Conservation (phyloP, 169 alveolate species). For the Ichthyophthirius multifiliis region DNA sequence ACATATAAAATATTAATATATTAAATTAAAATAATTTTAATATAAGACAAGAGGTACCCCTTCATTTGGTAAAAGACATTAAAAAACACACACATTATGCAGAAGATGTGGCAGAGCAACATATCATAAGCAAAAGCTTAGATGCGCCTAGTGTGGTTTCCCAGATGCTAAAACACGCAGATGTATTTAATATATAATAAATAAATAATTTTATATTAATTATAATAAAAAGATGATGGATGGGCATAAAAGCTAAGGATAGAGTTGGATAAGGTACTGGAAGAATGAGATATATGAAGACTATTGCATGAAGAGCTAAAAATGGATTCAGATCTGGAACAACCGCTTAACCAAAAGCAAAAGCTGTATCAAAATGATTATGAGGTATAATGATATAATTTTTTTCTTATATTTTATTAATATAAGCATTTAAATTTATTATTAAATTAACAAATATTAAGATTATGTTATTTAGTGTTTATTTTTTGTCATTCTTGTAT, state of each 20-base stretch:
- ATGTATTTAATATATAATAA: slow-evolving; percentile 67
- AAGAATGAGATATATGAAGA: slow-evolving; percentile 94
- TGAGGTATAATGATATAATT: too few relatives aligned
- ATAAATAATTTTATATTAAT: background rate
- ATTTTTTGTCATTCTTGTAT: too few relatives aligned
- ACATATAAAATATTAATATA: background rate
- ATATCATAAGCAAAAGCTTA: slow-evolving; percentile 93
- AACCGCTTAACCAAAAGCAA: background rate
- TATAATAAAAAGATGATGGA: slow-evolving; percentile 48
- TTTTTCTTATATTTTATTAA: too few relatives aligned
- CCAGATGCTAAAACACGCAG: slow-evolving; percentile 94
- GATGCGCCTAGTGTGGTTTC: slow-evolving; percentile 96
- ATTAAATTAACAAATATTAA: too few relatives aligned
- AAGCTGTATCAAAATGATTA: slow-evolving; percentile 9
- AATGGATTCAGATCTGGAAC: slow-evolving; percentile 95
- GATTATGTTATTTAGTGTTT: too few relatives aligned
- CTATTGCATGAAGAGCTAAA: slow-evolving; percentile 94
- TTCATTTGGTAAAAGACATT: slow-evolving; percentile 95
- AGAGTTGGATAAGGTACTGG: slow-evolving; percentile 98
- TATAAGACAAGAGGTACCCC: slow-evolving; percentile 96
- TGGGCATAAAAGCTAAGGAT: slow-evolving; percentile 95
- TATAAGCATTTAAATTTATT: too few relatives aligned
- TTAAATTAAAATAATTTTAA: slow-evolving; percentile 6
- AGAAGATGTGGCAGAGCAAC: slow-evolving; percentile 95
- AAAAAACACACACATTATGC: slow-evolving; percentile 96